Base-by-base conservation (phyloP, 108 stramenopile species). In the Poteriospumella lacustris region DNA sequence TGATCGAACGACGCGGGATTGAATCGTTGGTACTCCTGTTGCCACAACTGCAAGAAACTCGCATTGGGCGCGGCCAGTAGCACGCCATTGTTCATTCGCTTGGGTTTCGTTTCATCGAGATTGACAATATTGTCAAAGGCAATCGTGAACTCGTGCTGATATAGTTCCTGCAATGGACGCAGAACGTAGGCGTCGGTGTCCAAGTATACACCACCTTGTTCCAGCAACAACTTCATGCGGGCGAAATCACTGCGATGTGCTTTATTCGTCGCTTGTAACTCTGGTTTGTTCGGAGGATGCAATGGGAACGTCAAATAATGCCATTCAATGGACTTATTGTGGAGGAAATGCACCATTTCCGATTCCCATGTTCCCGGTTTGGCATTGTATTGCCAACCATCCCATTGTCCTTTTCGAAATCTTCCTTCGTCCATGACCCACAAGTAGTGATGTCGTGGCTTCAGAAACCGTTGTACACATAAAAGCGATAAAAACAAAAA, bases 231-330 rank as follows among this genome's bases (percentile, higher is more conserved):
- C 15, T 31, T 3, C 60, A 64, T 64, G 31, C 60, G 60, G 3
- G 36, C 24, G 3, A 64, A 64, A 24, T 64, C 60, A 64, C 60
- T 64, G 31, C 60, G 60, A 34, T 64, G 60, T 24, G 60, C 60
- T 24, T 64, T 64, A 34, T 64, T 64, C 31, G 60, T 9, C 31
- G 60, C 60, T 5, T 34, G 36, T 3, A 64, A 5, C 5, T 5
- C 5, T 9, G 15, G 9, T 5, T 64, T 64, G 31, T 64, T 5
- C 28, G 60, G 60, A 3, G 60, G 60, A 24, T 64, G 60, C 28
- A 64, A 24, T 3, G 60, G 60, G 36, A 64, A 64, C 31, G 24
- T 3, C 15, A 31, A 3, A 9, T 34, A 5, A 5, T 5, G 15
- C 3, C 9, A 26, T 24, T 64, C 60, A 3, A 64, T 24, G 9